Percentiles rank a stretch among this genome's conserved stretches.
phyloP scores from a whole-genome alignment of 495 filamentous ascomycete species.

The Annulohypoxylon maeteangense region DNA sequence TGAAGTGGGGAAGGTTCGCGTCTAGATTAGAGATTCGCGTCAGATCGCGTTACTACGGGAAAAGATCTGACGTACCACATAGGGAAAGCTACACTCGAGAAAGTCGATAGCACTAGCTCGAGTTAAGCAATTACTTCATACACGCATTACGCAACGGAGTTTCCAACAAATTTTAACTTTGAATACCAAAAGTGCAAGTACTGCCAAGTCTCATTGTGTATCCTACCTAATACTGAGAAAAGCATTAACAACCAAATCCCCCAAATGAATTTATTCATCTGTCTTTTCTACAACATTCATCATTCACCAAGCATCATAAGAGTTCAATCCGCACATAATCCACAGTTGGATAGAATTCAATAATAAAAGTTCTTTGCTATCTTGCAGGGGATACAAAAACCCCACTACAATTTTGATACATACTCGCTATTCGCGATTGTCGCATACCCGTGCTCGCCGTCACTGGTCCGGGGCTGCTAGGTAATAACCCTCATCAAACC shows the following conservation, averaged over 20 bases:
- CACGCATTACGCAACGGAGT: background rate
- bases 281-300: conserved; percentile 24
- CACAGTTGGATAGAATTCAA: conserved; percentile 29
- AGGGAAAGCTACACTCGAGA: conserved; percentile 17
- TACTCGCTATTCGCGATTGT: conserved; percentile 19
- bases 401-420: conserved; percentile 28
- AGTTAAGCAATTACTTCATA: background rate
- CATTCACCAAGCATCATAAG: conserved; percentile 28
- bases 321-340: conserved; percentile 23
- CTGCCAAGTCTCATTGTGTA: background rate
- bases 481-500: conserved; percentile 42
- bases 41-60: conserved; percentile 26
- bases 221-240: background rate
- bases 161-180: conserved; percentile 9
- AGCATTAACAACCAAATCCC: conserved; percentile 7
- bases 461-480: conserved; percentile 12
- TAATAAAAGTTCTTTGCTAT: conserved; percentile 17
- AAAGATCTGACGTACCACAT: conserved; percentile 12
- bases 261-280: background rate
- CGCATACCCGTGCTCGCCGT: conserved; percentile 22
- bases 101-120: conserved; percentile 27
- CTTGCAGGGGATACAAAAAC: conserved; percentile 11
- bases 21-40: conserved; percentile 32
- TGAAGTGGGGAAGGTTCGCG: conserved; percentile 35
- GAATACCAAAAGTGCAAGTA: conserved; percentile 3